Evolutionary conservation across 495 filamentous ascomycete species (phyloP), one percentile per base, ranked within the genome.

Genomic region (Penicillium argentinense): DNA sequence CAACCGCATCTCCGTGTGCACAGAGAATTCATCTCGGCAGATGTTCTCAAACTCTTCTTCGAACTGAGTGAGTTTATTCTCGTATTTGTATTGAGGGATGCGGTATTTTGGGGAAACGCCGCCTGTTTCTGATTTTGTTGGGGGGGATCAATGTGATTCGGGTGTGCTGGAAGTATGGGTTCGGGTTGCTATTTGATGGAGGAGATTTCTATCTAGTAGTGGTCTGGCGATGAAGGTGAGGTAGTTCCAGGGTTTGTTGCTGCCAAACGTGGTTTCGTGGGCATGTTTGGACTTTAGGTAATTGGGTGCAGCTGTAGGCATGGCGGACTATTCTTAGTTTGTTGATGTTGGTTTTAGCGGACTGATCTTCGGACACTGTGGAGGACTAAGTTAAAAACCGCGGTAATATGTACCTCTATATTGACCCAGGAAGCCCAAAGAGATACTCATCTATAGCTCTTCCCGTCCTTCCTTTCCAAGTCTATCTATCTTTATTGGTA

Each of bases 401-500:
- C n/a, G n/a, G n/a, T n/a, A n/a, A n/a, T n/a, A n/a, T n/a, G n/a
- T n/a, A n/a, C n/a, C n/a, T n/a, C n/a, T n/a, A n/a, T n/a, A n/a
- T n/a, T n/a, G n/a, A n/a, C n/a, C n/a, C n/a, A n/a, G n/a, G n/a
- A n/a, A n/a, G n/a, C n/a, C n/a, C n/a, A n/a, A n/a, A n/a, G n/a
- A n/a, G 19, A 45, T 9, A 11, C n/a, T n/a, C n/a, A n/a, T 18
- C 38, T 26, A 39, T 12, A 18, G 21, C 8, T 22, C 39, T 24
- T 30, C 30, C 39, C 39, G 42, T 47, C 25, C 13, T 18, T 36
- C 51, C 55, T 37, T 51, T 49, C 53, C 54, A 52, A 54, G 55
- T 71, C 59, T 68, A 68, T 67, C 48, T 51, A 38, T n/a, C n/a
- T n/a, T 49, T 68, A 58, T 64, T 71, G 61, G 51, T 67, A 68